phyloP scores from a whole-genome alignment of 345 rosid species.

The Citropsis articulata region DNA sequence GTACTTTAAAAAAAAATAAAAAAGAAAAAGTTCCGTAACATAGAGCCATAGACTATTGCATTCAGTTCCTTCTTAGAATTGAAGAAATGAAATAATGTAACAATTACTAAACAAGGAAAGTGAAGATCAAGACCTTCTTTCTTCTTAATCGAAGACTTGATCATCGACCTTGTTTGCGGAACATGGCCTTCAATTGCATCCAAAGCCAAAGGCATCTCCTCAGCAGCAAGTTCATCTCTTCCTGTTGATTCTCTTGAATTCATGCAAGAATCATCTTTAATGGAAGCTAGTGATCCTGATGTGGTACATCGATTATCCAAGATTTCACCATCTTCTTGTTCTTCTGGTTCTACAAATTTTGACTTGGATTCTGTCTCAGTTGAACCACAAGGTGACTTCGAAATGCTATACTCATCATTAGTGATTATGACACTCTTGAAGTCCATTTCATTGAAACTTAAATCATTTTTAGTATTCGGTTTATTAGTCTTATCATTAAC shows the following conservation, averaged over 20 bases:
- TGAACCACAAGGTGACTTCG: conserved; percentile 44
- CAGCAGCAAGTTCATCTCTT: not conserved
- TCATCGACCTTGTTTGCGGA: conserved; percentile 28
- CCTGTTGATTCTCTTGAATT: not conserved
- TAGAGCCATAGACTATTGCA: not conserved
- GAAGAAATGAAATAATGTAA: not conserved
- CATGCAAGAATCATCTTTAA: conserved; percentile 19
- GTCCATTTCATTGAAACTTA: conserved; percentile 45
- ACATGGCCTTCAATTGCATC: conserved; percentile 87
- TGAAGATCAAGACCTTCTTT: not conserved
- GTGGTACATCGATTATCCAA: conserved; percentile 13
- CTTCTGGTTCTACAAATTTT: conserved; percentile 26
- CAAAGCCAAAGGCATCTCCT: conserved; percentile 23
- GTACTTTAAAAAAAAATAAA: not conserved
- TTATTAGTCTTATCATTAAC: conserved; percentile 28
- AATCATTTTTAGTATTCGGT: conserved; percentile 27
- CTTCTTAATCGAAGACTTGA: not conserved
- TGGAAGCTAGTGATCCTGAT: conserved; percentile 25
- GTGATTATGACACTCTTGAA: conserved; percentile 57
- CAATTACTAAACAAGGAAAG: not conserved
- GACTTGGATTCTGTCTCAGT: conserved; percentile 22
- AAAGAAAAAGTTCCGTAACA: too few relatives aligned
- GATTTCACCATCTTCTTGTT: conserved; percentile 20
- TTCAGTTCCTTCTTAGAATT: not conserved
- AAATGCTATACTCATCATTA: conserved; percentile 53